Base-by-base conservation (phyloP, 176 grass and related monocot species). In the Chloris gayana region DNA sequence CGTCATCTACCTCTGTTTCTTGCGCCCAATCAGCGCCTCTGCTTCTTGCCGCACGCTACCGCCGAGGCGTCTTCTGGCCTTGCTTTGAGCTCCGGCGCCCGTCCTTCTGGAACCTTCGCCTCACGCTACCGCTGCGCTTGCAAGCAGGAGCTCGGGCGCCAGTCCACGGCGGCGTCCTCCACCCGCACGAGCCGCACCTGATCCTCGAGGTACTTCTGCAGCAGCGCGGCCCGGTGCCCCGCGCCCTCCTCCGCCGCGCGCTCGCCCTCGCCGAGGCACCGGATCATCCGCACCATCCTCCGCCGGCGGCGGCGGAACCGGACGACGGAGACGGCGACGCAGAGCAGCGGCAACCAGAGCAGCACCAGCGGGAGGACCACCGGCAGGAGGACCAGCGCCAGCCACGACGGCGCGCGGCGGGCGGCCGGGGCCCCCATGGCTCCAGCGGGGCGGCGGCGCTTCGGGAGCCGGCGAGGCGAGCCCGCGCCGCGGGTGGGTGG, bases 141-240 rank as follows among this genome's bases (percentile, higher is more conserved):
- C 2, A n/a, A 26, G 57, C 24, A 61, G 11, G 25, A 27, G 58
- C 58, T 29, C 25, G 58, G 58, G 11, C 25, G 57, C 57, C 57
- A 6, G 57, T 27, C 58, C 10, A 61, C 44, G 45, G 61, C 26
- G 59, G 3, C 29, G 27, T 5, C 25, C 25, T 1, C 57, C 15
- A 38, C 70, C 39, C 76, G 84, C 22, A 90, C 85, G 46, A 92
- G 90, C 84, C 84, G 82, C 87, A 92, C 67, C 90, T 95, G 93
- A 70, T 95, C 93, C 34, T 92, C 70, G 54, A 92, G 83, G 74
- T 95, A 95, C 79, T 84, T 83, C 14, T 78, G 74, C 79, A 95
- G 86, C 41, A 87, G 64, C 78, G 78, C 67, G 1, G 15, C 56
- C 17, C 75, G 54, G 19, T 46, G 24, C 49, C 53, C 80, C 8